Conservation (phyloP, 1,284 basidiomycete genomes). For the Cutaneotrichosporon sp. region DNA sequence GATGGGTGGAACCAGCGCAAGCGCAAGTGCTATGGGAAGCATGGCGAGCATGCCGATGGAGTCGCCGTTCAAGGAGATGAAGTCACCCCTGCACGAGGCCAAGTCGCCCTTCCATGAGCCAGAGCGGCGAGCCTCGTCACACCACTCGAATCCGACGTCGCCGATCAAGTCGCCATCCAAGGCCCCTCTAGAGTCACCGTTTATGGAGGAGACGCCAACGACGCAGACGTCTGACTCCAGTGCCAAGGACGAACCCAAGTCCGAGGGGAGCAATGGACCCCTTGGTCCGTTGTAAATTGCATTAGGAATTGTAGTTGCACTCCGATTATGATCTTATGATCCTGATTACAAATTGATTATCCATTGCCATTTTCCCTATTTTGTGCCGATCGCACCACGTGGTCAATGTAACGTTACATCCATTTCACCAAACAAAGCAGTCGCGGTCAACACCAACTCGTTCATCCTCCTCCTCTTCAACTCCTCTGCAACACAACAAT, state of each 20-base stretch:
- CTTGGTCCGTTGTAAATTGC: slow-evolving; percentile 23
- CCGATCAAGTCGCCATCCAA: slow-evolving; percentile 2
- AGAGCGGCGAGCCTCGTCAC: slow-evolving; percentile 4
- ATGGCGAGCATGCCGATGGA: background rate
- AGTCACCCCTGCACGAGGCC: background rate
- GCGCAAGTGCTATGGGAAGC: too few relatives aligned
- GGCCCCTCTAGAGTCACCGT: slow-evolving; percentile 4
- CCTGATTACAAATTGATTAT: background rate
- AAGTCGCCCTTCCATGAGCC: background rate
- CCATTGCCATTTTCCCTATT: too few relatives aligned
- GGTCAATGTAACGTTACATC: background rate
- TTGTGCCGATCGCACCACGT: slow-evolving; percentile 4
- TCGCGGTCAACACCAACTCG: slow-evolving; percentile 8
- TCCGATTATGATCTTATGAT: too few relatives aligned
- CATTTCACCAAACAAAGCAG: slow-evolving; percentile 12
- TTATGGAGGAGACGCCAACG: slow-evolving; percentile 5
- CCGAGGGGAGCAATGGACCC: slow-evolving; percentile 7
- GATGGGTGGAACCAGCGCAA: background rate
- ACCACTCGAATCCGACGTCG: background rate
- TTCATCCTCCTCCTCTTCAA: background rate
- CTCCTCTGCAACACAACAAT: slow-evolving; percentile 1
- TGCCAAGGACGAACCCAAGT: slow-evolving; percentile 1
- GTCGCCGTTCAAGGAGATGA: background rate
- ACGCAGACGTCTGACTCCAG: background rate
- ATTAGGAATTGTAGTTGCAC: background rate